These are phyloP conservation scores for Starmerella apis DNA, from an alignment of 805 yeast species.

Conservation along the genomic window DNA sequence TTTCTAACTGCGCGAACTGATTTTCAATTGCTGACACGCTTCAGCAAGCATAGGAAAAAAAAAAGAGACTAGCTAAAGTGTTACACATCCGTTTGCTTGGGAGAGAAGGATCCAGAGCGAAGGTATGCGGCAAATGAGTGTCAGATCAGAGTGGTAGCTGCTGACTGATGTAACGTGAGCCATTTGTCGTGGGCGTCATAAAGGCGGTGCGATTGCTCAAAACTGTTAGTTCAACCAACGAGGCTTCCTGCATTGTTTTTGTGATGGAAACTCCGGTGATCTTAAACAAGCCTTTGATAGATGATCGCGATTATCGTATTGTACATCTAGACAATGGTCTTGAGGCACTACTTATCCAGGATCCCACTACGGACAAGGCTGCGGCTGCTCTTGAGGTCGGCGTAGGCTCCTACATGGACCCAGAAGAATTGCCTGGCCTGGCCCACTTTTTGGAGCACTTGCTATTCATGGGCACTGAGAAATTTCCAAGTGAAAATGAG, in stretches of 20 bases:
- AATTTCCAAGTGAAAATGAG: constrained; percentile 66
- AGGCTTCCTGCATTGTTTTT: background rate
- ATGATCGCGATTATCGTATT: constrained; percentile 65
- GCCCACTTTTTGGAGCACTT: constrained; percentile 88
- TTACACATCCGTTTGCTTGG: background rate
- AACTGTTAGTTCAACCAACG: background rate
- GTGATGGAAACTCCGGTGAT: background rate
- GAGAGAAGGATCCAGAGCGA: background rate
- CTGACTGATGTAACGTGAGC: background rate
- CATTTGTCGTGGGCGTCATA: background rate
- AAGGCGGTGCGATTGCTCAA: background rate
- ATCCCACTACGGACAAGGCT: constrained; percentile 52
- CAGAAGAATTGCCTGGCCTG: constrained; percentile 57
- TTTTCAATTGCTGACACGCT: no score
- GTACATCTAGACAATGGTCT: constrained; percentile 63
- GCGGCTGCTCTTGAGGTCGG: constrained; percentile 67
- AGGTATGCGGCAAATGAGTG: background rate
- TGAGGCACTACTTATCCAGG: constrained; percentile 58
- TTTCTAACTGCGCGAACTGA: no score
- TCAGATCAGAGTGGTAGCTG: background rate
- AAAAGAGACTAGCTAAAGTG: background rate
- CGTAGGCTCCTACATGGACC: constrained; percentile 75
- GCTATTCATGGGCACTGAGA: constrained; percentile 69
- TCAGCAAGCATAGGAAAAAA: background rate
- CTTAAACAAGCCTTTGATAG: constrained; percentile 35